Evolutionary conservation across 2,329 filamentous ascomycete species (phyloP).

Genomic region (Huntiella savannae): DNA sequence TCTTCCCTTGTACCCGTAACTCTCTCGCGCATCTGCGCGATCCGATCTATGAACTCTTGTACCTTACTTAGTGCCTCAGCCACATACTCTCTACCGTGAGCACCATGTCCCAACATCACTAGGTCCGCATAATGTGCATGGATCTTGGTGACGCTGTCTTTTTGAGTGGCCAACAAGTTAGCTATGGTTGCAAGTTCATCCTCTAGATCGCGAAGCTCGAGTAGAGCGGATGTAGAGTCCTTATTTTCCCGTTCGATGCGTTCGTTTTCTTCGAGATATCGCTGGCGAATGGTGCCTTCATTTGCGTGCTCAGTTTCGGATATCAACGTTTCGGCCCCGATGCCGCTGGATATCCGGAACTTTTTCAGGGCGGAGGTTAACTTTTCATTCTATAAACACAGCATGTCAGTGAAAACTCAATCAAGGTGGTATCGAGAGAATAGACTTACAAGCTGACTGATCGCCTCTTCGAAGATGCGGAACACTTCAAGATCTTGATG

Average conservation of each 20-base stretch:
- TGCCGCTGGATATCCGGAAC: conserved; percentile 39
- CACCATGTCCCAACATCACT: conserved; percentile 17
- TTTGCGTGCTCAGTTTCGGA: conserved; percentile 22
- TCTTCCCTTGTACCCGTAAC: conserved; percentile 39
- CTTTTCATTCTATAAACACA: conserved; percentile 31
- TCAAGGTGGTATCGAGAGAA: background rate
- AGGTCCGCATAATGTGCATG: conserved; percentile 23
- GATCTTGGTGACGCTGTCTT: conserved; percentile 29
- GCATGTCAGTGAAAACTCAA: background rate
- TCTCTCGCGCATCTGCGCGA: conserved; percentile 37
- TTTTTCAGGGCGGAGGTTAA: conserved; percentile 43
- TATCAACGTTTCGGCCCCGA: conserved; percentile 23
- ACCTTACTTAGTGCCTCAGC: conserved; percentile 32
- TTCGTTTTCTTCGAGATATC: conserved; percentile 22
- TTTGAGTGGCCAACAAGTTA: conserved; percentile 38
- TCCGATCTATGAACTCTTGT: conserved; percentile 33
- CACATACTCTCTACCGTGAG: conserved; percentile 28
- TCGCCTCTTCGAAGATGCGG: conserved; percentile 46
- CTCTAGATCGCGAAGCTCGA: conserved; percentile 45
- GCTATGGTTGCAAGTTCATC: conserved; percentile 40
- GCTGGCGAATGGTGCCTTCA: conserved; percentile 20
- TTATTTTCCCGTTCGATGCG: conserved; percentile 38
- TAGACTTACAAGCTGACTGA: conserved; percentile 35
- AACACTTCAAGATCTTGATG: conserved; percentile 45
- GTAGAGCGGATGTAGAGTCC: conserved; percentile 40